Evolutionary conservation across 1,284 basidiomycete genomes (phyloP), one percentile per base, ranked within the genome.

Genomic region (Grifola frondosa): DNA sequence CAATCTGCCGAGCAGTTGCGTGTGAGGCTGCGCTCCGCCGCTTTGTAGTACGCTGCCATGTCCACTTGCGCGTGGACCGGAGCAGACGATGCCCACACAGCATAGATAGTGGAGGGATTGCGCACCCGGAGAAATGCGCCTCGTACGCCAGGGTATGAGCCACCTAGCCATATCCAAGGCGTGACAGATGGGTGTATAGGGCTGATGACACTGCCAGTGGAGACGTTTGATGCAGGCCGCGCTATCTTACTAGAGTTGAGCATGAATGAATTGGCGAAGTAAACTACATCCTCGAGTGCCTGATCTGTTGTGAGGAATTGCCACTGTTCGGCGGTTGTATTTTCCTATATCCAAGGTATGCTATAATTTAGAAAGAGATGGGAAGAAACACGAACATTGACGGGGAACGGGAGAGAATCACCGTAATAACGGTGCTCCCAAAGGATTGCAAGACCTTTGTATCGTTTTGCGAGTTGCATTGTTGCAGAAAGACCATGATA

Each of bases 351-450:
- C 10, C 24, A 5, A n/a, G 25, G 6, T 13, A 10, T 6, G 10
- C 20, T 12, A 12, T 31, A 20, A n/a, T 6, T 32, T 28, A 12
- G 15, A 30, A 8, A 12, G 19, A 5, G 32, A 10, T 15, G 13
- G 13, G 12, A 24, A 52, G 33, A 15, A 37, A 16, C 17, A 50
- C 66, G 25, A 40, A 74, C 72, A 48, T 75, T 73, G 7, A 75
- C 66, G 5, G 71, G 69, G 46, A 77, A 75, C 0, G 80, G 80
- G 13, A 72, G 63, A 7, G 76, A 79, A 13, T 67, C 66, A 30
- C 80, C 80, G 51, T 78, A 78, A 52, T 68, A 78, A 5, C 77
- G 67, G 57, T 78, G 77, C 47, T 83, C 80, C 66, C 80, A 76
- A 3, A 81, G 60, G 38, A 83, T 70, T 2, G 71, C 73, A 4